These are phyloP conservation scores for Colletotrichum incanum DNA, from an alignment of 2,329 filamentous ascomycete species.

Conservation along the genomic window DNA sequence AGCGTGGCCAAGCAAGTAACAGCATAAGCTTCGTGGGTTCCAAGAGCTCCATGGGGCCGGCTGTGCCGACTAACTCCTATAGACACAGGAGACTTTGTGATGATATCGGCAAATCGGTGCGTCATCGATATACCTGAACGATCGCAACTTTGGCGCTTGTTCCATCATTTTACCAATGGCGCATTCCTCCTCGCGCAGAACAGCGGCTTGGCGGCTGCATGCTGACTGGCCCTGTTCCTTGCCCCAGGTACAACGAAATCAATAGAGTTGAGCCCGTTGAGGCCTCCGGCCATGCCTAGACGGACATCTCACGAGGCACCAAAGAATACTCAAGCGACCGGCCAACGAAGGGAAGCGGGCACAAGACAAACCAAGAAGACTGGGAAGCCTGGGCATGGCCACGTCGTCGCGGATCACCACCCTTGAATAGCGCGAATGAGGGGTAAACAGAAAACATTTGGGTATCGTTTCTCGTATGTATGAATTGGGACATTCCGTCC, in stretches of 20 bases:
- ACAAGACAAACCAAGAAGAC: background rate
- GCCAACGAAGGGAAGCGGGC: background rate
- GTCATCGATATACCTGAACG: constrained; percentile 36
- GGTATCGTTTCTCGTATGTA: constrained; percentile 36
- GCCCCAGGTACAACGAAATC: background rate
- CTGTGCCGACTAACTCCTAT: constrained; percentile 20
- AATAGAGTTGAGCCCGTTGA: constrained; percentile 17
- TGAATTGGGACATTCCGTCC: constrained; percentile 14
- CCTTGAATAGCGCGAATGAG: background rate
- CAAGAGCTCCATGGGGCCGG: constrained; percentile 26
- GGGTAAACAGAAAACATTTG: background rate
- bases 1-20: constrained; percentile 26
- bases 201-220: constrained; percentile 26
- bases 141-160: constrained; percentile 38
- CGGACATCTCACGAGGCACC: constrained; percentile 2
- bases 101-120: constrained; percentile 23
- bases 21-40: constrained; percentile 24
- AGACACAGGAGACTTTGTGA: constrained; percentile 4
- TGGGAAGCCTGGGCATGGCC: constrained; percentile 1
- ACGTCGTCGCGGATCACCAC: constrained; percentile 12
- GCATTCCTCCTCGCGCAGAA: constrained; percentile 11
- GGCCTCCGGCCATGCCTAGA: constrained; percentile 25
- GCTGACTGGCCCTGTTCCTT: background rate
- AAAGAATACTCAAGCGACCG: background rate
- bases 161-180: background rate